phyloP scores from a whole-genome alignment of 1,284 basidiomycete species.

The Inonotus obliquus region DNA sequence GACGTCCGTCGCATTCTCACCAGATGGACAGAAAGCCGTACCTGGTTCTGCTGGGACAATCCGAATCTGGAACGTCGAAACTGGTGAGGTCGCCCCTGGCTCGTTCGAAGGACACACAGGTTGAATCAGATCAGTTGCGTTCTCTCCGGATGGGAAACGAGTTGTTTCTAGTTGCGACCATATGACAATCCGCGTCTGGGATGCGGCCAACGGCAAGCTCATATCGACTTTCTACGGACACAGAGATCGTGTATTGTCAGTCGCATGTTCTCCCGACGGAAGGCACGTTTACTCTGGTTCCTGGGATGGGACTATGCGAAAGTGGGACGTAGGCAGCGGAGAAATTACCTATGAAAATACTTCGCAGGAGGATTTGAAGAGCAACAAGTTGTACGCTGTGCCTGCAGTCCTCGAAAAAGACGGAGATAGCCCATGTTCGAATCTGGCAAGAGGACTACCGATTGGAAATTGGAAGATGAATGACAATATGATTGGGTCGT shows the following conservation, averaged over 20 bases:
- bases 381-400: background rate
- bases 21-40: background rate
- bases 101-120: background rate
- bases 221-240: background rate
- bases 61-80: background rate
- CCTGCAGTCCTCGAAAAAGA: background rate
- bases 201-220: background rate
- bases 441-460: background rate
- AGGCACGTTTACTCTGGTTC: background rate
- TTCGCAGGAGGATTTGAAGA: background rate
- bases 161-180: background rate
- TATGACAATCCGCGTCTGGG: background rate
- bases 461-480: background rate
- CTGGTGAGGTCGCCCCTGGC: background rate
- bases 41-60: background rate
- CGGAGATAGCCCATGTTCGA: background rate
- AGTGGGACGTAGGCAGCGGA: background rate
- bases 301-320: background rate
- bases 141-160: background rate
- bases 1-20: background rate
- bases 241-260: background rate
- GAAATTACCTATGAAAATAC: background rate
- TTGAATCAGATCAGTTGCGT: background rate
- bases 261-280: slow-evolving; percentile 7
- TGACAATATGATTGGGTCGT: background rate